Evolutionary conservation across 306 rosid genomes (phyloP).

Genomic region (Cucurbita ficifolia): DNA sequence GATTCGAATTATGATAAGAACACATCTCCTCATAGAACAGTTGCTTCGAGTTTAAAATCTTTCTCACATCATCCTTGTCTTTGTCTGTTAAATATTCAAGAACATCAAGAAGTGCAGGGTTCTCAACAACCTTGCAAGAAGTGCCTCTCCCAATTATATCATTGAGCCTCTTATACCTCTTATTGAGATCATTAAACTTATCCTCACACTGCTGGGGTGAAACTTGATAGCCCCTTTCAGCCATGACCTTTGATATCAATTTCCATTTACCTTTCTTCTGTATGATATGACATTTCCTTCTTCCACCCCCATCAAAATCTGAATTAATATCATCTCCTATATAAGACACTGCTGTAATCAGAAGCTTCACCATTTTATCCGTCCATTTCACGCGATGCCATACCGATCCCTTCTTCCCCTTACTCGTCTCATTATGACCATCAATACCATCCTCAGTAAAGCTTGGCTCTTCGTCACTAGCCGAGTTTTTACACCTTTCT

Average conservation of each 20-base stretch:
- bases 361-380: conserved; percentile 82
- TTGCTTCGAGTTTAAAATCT: conserved; percentile 75
- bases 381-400: conserved; percentile 97
- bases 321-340: conserved; percentile 50
- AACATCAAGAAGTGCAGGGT: conserved; percentile 59
- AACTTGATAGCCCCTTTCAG: conserved; percentile 71
- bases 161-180: conserved; percentile 74
- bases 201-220: conserved; percentile 98
- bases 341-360: conserved; percentile 78
- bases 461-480: conserved; percentile 65
- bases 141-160: conserved; percentile 91
- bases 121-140: conserved; percentile 82
- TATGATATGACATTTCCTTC: conserved; percentile 46
- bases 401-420: conserved; percentile 50
- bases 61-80: conserved; percentile 73
- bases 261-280: conserved; percentile 95
- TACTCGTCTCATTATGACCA: conserved; percentile 31
- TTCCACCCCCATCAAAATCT: conserved; percentile 38
- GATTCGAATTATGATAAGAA: conserved; percentile 73
- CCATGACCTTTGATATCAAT: conserved; percentile 81
- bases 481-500: conserved; percentile 56
- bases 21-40: conserved; percentile 90
- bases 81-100: conserved; percentile 54
- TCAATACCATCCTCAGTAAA: conserved; percentile 50
- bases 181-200: conserved; percentile 84